Evolutionary conservation across 2,329 filamentous ascomycete genomes (phyloP), one percentile per base, ranked within the genome.

Genomic region (Pezicula neosporulosa): DNA sequence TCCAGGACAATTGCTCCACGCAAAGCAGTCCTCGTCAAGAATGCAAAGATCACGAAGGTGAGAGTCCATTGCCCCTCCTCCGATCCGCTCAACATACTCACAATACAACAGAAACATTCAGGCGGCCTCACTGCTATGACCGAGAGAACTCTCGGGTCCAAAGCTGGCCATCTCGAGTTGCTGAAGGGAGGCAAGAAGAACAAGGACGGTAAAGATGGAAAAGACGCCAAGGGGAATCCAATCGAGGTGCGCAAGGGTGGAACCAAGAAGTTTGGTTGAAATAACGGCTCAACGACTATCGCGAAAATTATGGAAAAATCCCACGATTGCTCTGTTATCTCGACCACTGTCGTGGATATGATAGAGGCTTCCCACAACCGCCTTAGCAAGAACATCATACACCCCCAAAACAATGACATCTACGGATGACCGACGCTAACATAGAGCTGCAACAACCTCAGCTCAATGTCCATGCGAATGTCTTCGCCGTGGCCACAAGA

Each of bases 101-200:
- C 16, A 33, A 56, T 33, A 36, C 27, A 18, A 51, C 50, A 78
- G 78, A 86, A 87, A 77, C 74, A 82, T 55, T 77, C 82, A 1
- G 72, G 80, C 0, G 84, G 84, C 0, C 68, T 89, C 38, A 79
- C 78, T 3, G 78, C 77, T 0, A 75, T 82, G 70, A 89, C 86
- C n/a, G 86, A 90, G 64, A 78, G 79, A 54, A 78, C 76, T 56
- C 73, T 89, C 9, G 86, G 85, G 12, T 73, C 82, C 55, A 81
- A 81, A 62, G 86, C 85, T 5, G 86, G 86, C 13, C 86, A 90
- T 75, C 63, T 89, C 63, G 86, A 90, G 67, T 64, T 89, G 62
- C 66, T 89, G 62, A 76, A 75, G 51, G 83, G 84, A 2, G 85
- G 83, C 12, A 87, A 86, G 77, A 85, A 80, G 68, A 76, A 81